phyloP scores from a whole-genome alignment of 2,329 filamentous ascomycete species.

The Xylaria sp. region DNA sequence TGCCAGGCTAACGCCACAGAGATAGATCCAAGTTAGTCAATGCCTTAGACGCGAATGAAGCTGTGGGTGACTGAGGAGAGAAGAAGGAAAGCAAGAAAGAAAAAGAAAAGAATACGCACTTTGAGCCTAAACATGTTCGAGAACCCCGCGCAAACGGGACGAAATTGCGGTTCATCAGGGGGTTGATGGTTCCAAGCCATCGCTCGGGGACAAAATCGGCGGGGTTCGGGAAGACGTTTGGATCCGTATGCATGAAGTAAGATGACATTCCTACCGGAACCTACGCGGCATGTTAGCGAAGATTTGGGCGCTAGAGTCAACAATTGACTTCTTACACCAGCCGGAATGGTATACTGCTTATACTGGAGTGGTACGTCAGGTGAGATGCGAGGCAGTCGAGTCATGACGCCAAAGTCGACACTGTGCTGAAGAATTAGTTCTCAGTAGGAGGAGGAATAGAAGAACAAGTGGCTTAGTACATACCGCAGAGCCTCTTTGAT shows the following conservation, averaged over 20 bases:
- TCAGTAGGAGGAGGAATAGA: background rate
- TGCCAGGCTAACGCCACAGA: constrained; percentile 27
- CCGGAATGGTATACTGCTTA: constrained; percentile 38
- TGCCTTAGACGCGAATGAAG: background rate
- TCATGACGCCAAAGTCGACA: constrained; percentile 38
- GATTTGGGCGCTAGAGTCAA: background rate
- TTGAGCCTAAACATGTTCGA: constrained; percentile 37
- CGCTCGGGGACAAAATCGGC: constrained; percentile 41
- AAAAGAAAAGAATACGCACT: constrained; percentile 19
- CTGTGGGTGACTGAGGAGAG: background rate
- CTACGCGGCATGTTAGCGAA: constrained; percentile 26
- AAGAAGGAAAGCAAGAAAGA: background rate
- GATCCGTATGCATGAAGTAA: constrained; percentile 42
- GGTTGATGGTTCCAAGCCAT: constrained; percentile 36
- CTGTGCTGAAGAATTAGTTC: constrained; percentile 11
- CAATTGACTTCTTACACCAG: constrained; percentile 30
- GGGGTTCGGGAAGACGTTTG: constrained; percentile 42
- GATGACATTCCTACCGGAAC: constrained; percentile 44
- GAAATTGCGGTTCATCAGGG: constrained; percentile 35
- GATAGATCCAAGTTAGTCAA: background rate
- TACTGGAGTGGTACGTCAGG: constrained; percentile 40
- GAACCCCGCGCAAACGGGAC: constrained; percentile 39
- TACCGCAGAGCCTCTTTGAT: constrained; percentile 42
- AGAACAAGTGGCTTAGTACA: constrained; percentile 8
- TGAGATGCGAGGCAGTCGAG: constrained; percentile 40